Evolutionary conservation across 495 filamentous ascomycete genomes (phyloP).

Genomic region (Ramalina intermedia): DNA sequence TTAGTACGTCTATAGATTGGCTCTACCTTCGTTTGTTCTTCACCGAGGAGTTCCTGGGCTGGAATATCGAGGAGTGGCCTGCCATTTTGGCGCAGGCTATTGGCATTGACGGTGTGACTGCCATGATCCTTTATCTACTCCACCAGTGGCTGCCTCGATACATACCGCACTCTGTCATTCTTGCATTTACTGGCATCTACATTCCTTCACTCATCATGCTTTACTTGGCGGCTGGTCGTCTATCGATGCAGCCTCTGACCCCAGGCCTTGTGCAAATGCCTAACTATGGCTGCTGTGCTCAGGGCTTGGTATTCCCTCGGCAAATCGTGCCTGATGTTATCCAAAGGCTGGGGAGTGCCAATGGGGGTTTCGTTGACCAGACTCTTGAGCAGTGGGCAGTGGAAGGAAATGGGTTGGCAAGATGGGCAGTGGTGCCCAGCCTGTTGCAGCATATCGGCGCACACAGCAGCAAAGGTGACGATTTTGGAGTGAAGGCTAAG

Average conservation of each 20-base stretch:
- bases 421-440: slow-evolving; percentile 22
- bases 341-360: slow-evolving; percentile 11
- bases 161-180: slow-evolving; percentile 18
- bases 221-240: slow-evolving; percentile 25
- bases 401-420: slow-evolving; percentile 8
- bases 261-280: slow-evolving; percentile 24
- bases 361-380: slow-evolving; percentile 15
- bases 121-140: slow-evolving; percentile 12
- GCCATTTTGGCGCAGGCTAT: slow-evolving; percentile 26
- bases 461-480: slow-evolving; percentile 12
- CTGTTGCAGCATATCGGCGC: slow-evolving; percentile 25
- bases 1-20: slow-evolving; percentile 16
- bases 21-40: slow-evolving; percentile 46
- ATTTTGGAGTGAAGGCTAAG: slow-evolving; percentile 6
- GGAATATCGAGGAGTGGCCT: slow-evolving; percentile 38
- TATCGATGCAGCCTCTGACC: slow-evolving; percentile 22
- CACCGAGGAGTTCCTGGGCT: slow-evolving; percentile 39
- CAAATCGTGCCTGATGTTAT: slow-evolving; percentile 15
- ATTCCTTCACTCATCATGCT: slow-evolving; percentile 22
- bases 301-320: slow-evolving; percentile 23
- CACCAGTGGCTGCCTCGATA: slow-evolving; percentile 12
- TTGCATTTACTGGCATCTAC: slow-evolving; percentile 17
- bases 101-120: slow-evolving; percentile 10
- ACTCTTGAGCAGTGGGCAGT: slow-evolving; percentile 26
- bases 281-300: slow-evolving; percentile 25